Evolutionary conservation across 805 yeast genomes (phyloP), one percentile per base, ranked within the genome.

Genomic region (Myxozyma udenii): DNA sequence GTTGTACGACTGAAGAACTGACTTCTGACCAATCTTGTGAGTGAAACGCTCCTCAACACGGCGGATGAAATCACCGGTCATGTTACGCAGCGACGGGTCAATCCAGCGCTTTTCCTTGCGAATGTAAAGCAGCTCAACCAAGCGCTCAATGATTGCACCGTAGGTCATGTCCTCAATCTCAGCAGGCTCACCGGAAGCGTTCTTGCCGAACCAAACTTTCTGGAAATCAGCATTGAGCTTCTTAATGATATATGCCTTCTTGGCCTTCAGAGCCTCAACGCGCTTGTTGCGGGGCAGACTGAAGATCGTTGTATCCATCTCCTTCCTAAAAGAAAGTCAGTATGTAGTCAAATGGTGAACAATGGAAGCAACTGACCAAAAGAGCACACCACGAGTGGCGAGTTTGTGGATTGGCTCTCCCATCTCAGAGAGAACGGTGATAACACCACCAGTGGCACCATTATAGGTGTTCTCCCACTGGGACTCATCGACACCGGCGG

Each of bases 361-460:
- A n/a, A 26, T 4, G 26, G 14, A 26, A n/a, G 24, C 7, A 26
- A 30, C 51, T 2, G 41, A 51, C 98, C 99, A 93, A 69, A 93
- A 82, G 72, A 87, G 68, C 55, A 93, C 98, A 78, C 96, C 97
- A 70, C 98, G 84, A 53, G 99, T 93, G 26, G 98, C 98, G 62
- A 93, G 80, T 77, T 93, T 93, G 74, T 93, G 99, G 67, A 93
- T 93, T 66, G 98, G 98, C 76, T 93, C 98, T 68, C 99, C 98
- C 98, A 93, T 93, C 77, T 93, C 99, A 16, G 98, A 91, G 68
- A 87, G 79, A 57, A 93, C 98, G 50, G 98, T 91, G 62, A 93
- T 76, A 61, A 93, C 81, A 72, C 98, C 99, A 75, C 98, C 98
- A 55, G 97, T 83, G 66, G 96, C 91, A 67, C 84, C 84, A 75